phyloP scores from a whole-genome alignment of 2,329 filamentous ascomycete genomes.

The Neonectria coccinea region DNA sequence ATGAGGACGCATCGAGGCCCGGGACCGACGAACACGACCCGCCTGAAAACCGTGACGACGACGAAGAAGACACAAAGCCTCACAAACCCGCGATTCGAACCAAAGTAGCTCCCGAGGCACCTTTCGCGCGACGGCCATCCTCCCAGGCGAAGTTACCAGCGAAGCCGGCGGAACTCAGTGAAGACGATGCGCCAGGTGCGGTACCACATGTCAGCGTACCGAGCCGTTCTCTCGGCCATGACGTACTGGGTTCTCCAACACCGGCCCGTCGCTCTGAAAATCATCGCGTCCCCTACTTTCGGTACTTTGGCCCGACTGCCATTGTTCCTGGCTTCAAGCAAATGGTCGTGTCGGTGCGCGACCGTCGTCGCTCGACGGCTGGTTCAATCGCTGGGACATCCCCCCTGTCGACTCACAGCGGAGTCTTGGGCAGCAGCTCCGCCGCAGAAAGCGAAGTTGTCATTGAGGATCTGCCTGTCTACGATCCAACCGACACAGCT shows the following conservation, averaged over 20 bases:
- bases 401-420: constrained; percentile 56
- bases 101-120: constrained; percentile 30
- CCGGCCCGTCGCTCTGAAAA: constrained; percentile 63
- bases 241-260: constrained; percentile 53
- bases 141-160: constrained; percentile 25
- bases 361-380: constrained; percentile 69
- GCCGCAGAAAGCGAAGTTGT: constrained; percentile 57
- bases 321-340: constrained; percentile 94
- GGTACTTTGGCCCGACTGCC: constrained; percentile 90
- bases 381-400: constrained; percentile 68
- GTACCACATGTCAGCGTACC: constrained; percentile 26
- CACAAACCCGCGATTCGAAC: constrained; percentile 39
- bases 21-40: constrained; percentile 44
- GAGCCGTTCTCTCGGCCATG: constrained; percentile 33
- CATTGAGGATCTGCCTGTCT: constrained; percentile 73
- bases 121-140: constrained; percentile 16
- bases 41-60: constrained; percentile 48
- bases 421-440: constrained; percentile 54
- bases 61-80: constrained; percentile 54
- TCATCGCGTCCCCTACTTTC: constrained; percentile 85
- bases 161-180: constrained; percentile 24
- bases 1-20: constrained; percentile 18
- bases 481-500: constrained; percentile 77
- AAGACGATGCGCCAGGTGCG: constrained; percentile 20
- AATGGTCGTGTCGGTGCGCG: constrained; percentile 84